These are phyloP conservation scores for Dentiscutata heterogama DNA, from an alignment of 371 early-diverging fungal species.

Conservation along the genomic window DNA sequence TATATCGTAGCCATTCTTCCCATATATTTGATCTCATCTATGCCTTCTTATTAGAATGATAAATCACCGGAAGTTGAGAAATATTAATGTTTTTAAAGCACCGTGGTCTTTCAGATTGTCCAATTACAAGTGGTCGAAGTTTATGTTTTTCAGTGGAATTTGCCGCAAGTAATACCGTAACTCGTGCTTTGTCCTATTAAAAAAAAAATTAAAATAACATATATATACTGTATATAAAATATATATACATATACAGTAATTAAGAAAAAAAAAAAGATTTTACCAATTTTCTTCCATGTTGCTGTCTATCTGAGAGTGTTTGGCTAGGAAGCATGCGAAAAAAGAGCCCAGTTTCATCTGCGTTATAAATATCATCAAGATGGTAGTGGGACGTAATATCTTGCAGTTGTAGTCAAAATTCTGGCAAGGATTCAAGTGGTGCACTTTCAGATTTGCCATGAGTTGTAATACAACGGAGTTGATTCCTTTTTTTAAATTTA, in stretches of 20 bases:
- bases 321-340: not conserved
- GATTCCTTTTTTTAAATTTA: conserved; percentile 21
- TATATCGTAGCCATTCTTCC: no score
- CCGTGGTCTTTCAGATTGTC: conserved; percentile 25
- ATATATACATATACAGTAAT: no score
- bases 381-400: not conserved
- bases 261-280: not conserved
- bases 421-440: not conserved
- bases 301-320: not conserved
- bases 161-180: conserved; percentile 33
- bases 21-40: no score
- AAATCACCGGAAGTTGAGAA: no score
- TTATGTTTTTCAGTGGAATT: conserved; percentile 46
- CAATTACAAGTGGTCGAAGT: conserved; percentile 38
- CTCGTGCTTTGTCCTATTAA: conserved; percentile 20
- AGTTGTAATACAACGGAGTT: not conserved
- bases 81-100: not conserved
- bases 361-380: conserved; percentile 13
- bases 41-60: no score
- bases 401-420: not conserved
- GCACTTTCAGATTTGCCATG: conserved; percentile 14
- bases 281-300: not conserved
- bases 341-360: not conserved
- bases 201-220: not conserved
- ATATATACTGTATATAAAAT: not conserved